These are phyloP conservation scores for Akebia trifoliata DNA, from an alignment of 164 flowering plant species.

Conservation along the genomic window DNA sequence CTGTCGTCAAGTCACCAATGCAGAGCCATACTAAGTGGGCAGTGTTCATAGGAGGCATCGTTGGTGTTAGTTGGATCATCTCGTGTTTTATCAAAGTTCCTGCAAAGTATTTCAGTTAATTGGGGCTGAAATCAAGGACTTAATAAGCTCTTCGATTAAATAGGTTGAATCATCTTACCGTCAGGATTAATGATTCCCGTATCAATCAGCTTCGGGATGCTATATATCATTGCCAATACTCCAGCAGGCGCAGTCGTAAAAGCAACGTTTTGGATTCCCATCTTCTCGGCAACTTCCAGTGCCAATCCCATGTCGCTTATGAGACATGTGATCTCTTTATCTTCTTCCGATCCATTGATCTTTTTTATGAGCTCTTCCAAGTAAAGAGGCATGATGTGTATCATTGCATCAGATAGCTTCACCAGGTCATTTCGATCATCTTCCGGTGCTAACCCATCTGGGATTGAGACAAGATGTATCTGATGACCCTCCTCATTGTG, in stretches of 20 bases:
- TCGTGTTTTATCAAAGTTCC: constrained; percentile 19
- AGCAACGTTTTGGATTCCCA: constrained; percentile 4
- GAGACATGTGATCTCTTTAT: constrained; percentile 16
- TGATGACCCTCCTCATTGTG: neutral
- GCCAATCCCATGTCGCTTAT: constrained; percentile 6
- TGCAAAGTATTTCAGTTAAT: neutral
- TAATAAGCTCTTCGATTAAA: too few relatives aligned
- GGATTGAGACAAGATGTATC: constrained; percentile 23
- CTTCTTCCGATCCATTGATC: constrained; percentile 7
- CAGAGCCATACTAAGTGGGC: constrained; percentile 19
- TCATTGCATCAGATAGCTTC: constrained; percentile 9
- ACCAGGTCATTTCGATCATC: constrained; percentile 23
- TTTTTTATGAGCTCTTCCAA: constrained; percentile 18
- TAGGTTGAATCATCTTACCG: neutral
- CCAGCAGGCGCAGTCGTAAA: neutral
- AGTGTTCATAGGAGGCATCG: constrained; percentile 21
- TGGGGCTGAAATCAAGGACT: neutral
- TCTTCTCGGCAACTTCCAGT: constrained; percentile 10
- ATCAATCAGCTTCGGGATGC: constrained; percentile 3
- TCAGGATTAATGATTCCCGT: constrained; percentile 6
- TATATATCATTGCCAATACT: neutral
- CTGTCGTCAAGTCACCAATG: constrained; percentile 9
- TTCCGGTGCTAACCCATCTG: constrained; percentile 30
- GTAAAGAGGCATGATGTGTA: constrained; percentile 17
- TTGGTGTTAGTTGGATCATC: constrained; percentile 22